Conservation (phyloP, 768 basidiomycete species). For the Chiua virens region DNA sequence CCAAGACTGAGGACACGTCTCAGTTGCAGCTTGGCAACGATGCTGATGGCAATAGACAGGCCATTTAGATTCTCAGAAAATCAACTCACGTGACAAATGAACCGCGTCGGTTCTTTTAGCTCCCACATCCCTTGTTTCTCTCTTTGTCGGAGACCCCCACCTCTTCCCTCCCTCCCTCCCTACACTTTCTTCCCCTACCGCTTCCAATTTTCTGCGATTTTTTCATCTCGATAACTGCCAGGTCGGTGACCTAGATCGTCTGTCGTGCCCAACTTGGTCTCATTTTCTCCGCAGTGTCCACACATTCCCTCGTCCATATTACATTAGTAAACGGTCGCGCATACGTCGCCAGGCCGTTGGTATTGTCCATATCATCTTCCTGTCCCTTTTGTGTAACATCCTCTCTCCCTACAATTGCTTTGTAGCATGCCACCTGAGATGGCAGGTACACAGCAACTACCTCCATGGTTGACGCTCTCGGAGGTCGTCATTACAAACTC, state of each 20-base stretch:
- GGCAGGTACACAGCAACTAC: constrained; percentile 59
- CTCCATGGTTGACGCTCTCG: constrained; percentile 68
- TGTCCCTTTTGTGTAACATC: constrained; percentile 8
- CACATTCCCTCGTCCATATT: constrained; percentile 25
- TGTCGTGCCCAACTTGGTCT: neutral
- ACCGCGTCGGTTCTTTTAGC: constrained; percentile 25
- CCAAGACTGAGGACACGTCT: too few species aligned
- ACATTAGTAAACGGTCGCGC: constrained; percentile 2
- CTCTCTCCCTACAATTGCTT: neutral
- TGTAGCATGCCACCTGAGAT: constrained; percentile 17
- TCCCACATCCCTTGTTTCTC: constrained; percentile 13
- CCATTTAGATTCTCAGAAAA: constrained; percentile 6
- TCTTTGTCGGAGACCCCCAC: constrained; percentile 13
- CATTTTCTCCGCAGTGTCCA: constrained; percentile 14
- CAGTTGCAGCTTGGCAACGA: too few species aligned
- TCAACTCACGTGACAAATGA: constrained; percentile 36
- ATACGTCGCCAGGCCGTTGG: neutral
- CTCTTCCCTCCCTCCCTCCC: neutral
- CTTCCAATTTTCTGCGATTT: constrained; percentile 18
- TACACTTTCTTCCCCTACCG: constrained; percentile 3
- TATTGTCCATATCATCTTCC: constrained; percentile 2
- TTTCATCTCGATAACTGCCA: constrained; percentile 7
- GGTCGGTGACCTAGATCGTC: constrained; percentile 9
- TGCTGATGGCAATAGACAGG: too few species aligned
- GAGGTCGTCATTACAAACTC: constrained; percentile 52